Base-by-base conservation (phyloP, 345 rosid genomes). In the Salix brachista region DNA sequence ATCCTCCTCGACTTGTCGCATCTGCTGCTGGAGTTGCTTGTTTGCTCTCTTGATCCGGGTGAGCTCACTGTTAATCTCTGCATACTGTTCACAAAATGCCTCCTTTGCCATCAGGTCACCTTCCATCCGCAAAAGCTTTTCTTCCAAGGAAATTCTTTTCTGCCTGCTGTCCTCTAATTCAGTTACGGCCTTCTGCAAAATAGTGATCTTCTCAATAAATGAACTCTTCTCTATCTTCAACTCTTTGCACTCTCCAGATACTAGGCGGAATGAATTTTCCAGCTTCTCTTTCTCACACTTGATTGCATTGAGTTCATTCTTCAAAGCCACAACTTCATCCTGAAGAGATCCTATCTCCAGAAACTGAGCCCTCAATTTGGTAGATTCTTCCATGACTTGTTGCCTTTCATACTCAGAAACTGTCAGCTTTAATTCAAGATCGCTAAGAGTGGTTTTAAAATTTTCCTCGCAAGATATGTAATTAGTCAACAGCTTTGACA, bases 391-490 rank as follows among this genome's bases (percentile, higher is more conserved):
- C 23, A 78, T 61, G 60, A 85, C 80, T 78, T 74, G 54, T 62
- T 86, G 89, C 21, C 82, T 68, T 74, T 90, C 91, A 56, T 83
- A 87, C 74, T 88, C 89, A 10, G 86, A 88, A 36, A 87, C 87
- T 17, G 90, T 85, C 32, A 87, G 88, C 85, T 81, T 87, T 67
- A 81, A 72, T 77, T 88, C 92, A 25, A 88, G 88, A 30, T 56
- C 84, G 56, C 84, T 85, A 44, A 84, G 58, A 25, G 46, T 76
- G 65, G 81, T 80, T 81, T 75, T 83, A 18, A 86, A 75, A 52
- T 85, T 83, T 69, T 83, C 91, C 84, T 90, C 91, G 41, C 70
- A 75, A 10, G 78, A 84, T 75, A 72, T 84, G 80, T 70, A 75
- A 71, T 71, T 79, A 74, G 80, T 85, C 80, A 83, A 76, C 80